A percentile compares a stretch with the other conserved stretches of the same genome.
Conservation (phyloP, 2,329 filamentous ascomycete species). For the Pezizomycotina sp. region DNA sequence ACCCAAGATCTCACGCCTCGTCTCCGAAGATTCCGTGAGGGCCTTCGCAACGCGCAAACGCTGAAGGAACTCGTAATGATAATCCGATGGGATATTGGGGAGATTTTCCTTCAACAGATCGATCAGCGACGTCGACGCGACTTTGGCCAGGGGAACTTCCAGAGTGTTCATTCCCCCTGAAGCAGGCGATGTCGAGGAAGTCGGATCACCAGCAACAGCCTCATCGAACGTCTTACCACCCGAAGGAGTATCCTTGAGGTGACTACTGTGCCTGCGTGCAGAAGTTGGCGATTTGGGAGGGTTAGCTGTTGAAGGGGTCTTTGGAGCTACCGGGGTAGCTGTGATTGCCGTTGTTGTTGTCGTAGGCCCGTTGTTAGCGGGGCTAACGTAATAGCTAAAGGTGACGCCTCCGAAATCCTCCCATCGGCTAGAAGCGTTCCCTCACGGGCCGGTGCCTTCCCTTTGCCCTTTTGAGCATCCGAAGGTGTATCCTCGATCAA, state of each 20-base stretch:
- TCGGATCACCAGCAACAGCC: slow-evolving; percentile 35
- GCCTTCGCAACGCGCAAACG: slow-evolving; percentile 72
- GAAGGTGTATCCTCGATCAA: slow-evolving; percentile 45
- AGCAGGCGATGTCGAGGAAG: slow-evolving; percentile 27
- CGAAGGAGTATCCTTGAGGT: slow-evolving; percentile 26
- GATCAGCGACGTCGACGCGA: slow-evolving; percentile 39
- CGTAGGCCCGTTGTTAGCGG: slow-evolving; percentile 26
- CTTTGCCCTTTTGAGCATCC: slow-evolving; percentile 25
- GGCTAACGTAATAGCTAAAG: slow-evolving; percentile 57
- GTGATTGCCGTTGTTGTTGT: slow-evolving; percentile 28
- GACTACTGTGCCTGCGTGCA: slow-evolving; percentile 18
- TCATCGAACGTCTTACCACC: slow-evolving; percentile 31
- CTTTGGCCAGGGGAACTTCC: slow-evolving; percentile 45
- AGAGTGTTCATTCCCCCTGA: slow-evolving; percentile 38
- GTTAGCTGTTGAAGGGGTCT: slow-evolving; percentile 26
- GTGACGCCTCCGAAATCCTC: slow-evolving; percentile 66
- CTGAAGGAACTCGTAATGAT: slow-evolving; percentile 71
- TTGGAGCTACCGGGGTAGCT: slow-evolving; percentile 18
- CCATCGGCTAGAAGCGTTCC: slow-evolving; percentile 36
- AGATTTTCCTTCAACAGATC: slow-evolving; percentile 42
- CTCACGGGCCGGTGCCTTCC: slow-evolving; percentile 25
- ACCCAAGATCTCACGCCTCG: slow-evolving; percentile 59
- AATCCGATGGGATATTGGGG: slow-evolving; percentile 50
- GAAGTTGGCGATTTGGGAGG: slow-evolving; percentile 21
- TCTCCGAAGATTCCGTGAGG: slow-evolving; percentile 46